A percentile compares a stretch with the other conserved stretches of the same genome.
Evolutionary conservation across 164 flowering plant species (phyloP).

Genomic region (Houttuynia cordata): DNA sequence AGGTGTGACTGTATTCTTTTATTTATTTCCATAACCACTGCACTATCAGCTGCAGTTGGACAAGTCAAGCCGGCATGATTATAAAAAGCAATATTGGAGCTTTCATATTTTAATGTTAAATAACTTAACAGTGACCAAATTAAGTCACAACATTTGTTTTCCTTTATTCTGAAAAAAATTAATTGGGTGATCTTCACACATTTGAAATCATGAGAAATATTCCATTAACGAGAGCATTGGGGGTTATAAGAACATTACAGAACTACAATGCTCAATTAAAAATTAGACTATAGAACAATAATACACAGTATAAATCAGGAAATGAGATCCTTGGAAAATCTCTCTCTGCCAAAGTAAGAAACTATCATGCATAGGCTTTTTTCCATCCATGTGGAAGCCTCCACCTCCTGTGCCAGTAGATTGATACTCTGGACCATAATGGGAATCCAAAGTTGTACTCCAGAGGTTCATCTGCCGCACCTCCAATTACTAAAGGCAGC

Average conservation of each 20-base stretch:
- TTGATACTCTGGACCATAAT: conserved; percentile 83
- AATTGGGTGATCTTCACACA: too few relatives aligned
- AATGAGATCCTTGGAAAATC: too few relatives aligned
- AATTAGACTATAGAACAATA: too few relatives aligned
- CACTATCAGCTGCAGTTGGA: neutral
- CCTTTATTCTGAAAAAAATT: too few relatives aligned
- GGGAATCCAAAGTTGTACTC: conserved; percentile 89
- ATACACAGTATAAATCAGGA: too few relatives aligned
- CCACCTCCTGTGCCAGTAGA: conserved; percentile 94
- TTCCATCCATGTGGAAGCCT: conserved; percentile 53
- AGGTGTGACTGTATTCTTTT: neutral
- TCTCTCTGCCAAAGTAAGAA: neutral
- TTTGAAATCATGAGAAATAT: too few relatives aligned
- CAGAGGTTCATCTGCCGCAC: conserved; percentile 70
- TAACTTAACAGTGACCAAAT: too few relatives aligned
- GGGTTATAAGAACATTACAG: neutral
- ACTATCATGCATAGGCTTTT: neutral
- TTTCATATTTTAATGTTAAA: neutral
- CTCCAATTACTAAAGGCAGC: conserved; percentile 76
- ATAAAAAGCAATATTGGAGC: neutral
- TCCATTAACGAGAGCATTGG: neutral
- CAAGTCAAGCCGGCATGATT: neutral
- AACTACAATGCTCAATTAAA: too few relatives aligned
- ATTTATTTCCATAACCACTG: neutral
- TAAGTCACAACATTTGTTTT: too few relatives aligned